Evolutionary conservation across 2,329 filamentous ascomycete genomes (phyloP).

Genomic region (Talaromyces verruculosus): DNA sequence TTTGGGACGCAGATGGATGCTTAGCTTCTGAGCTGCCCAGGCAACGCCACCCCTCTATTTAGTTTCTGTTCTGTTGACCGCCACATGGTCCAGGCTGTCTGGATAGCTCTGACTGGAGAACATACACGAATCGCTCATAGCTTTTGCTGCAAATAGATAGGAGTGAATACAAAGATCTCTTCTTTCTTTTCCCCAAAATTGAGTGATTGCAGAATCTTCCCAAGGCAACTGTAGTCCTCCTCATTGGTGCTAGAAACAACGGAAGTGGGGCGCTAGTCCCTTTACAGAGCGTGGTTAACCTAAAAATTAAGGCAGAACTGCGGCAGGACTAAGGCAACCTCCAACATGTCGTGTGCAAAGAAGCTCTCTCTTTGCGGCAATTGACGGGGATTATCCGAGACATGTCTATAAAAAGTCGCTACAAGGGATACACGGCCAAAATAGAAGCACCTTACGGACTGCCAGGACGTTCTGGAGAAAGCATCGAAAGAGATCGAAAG

Average conservation of each 20-base stretch:
- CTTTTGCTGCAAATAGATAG: background rate
- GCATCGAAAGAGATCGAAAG: constrained; percentile 19
- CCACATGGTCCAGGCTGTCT: background rate
- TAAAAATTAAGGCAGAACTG: constrained; percentile 11
- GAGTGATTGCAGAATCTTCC: background rate
- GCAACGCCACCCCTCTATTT: constrained; percentile 22
- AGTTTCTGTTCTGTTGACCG: background rate
- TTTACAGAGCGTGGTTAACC: background rate
- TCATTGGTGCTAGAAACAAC: background rate
- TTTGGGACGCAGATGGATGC: background rate
- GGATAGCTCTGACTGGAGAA: background rate
- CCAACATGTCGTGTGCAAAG: background rate
- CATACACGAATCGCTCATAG: background rate
- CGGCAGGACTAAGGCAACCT: background rate
- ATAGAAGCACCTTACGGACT: background rate
- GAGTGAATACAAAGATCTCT: background rate
- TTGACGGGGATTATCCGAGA: background rate
- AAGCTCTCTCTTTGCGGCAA: background rate
- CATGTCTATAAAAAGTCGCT: background rate
- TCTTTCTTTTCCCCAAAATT: background rate
- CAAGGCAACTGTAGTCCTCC: background rate
- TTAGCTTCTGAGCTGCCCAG: constrained; percentile 16
- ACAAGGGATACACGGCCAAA: background rate
- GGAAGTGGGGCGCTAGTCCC: constrained; percentile 3
- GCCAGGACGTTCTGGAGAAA: constrained; percentile 2